Evolutionary conservation across 495 filamentous ascomycete species (phyloP), one percentile per base, ranked within the genome.

Genomic region (Tuber calosporum): DNA sequence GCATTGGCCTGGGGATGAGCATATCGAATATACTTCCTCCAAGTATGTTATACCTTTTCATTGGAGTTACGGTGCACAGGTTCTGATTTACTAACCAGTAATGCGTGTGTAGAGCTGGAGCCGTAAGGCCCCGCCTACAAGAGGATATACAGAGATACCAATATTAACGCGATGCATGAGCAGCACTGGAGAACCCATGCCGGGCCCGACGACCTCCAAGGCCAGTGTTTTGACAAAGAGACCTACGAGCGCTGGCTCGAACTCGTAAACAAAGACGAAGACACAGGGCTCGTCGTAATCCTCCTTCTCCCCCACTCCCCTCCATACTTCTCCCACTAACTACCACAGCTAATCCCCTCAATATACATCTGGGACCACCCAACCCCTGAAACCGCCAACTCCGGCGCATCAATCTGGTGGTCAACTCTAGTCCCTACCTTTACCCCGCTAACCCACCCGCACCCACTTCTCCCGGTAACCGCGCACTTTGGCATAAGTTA

Each of bases 1-100:
- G 22, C 73, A 83, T 71, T 81, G 81, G 42, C 85, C 84, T 2
- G 83, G 84, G 40, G 79, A 79, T 26, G 68, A 75, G 15, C 42
- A 71, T 68, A 76, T 81, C 13, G 37, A 73, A 9, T 81, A 81
- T 73, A 73, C 79, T 37, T 81, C 80, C 1, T 68, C 74, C 48
- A 79, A 73, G 77, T 79, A 48, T 45, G 69, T 43, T n/a, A 19
- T 22, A 9, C 7, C 34, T 11, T 43, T 39, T 38, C 26, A 7
- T 9, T 38, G n/a, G n/a, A 30, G n/a, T 53, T n/a, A 11, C 9
- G 20, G 7, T 37, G 48, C n/a, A 58, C 1, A 58, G 3, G 2
- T 13, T 26, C 4, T 17, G 26, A 34, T 62, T 62, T 4, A 4
- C 30, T 34, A 34, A 62, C 30, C 4, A 19, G 53, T 34, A 13